Evolutionary conservation across 106 monocot genomes (phyloP), one percentile per base, ranked within the genome.

Genomic region (Dendrobium chrysotoxum): DNA sequence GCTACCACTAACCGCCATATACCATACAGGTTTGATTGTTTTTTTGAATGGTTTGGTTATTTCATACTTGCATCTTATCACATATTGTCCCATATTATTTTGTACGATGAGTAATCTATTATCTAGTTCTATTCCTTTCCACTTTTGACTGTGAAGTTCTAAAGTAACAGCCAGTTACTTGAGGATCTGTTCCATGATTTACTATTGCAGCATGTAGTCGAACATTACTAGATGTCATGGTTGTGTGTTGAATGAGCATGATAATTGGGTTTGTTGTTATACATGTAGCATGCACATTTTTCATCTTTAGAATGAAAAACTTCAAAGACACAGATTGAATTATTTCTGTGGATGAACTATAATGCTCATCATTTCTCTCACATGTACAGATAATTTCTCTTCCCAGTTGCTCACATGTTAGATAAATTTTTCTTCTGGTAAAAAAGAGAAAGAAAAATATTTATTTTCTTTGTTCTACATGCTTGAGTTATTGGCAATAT

Each of bases 1-100:
- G 72, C 91, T 28, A 80, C 75, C 10, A 90, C 89, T 44, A 90
- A 88, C 75, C 88, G 86, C 8, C 88, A 93, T 82, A 93, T 91
- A 77, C 88, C 98, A 72, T 96, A 96, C 78, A 96, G 87, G 96
- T 96, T 81, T 78, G 40, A 21, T 74, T 74, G 25, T 40, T 7
- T 28, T 74, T 31, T 28, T 74, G 41, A 40, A 40, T 74, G 3
- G 0, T 31, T 40, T 41, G 39, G 16, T 74, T 74, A 41, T 74
- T 15, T 71, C 41, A 74, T 40, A 1, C 12, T 70, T 42, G 17
- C 40, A 21, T 74, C 7, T 42, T 7, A 41, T 40, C 16, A 70
- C 31, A 35, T 67, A 31, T 30, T 70, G 70, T 70, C 70, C 4
- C 70, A 30, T 13, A 35, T 25, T 35, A 70, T 31, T 70, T 70